Evolutionary conservation across 164 flowering plant species (phyloP), one percentile per base, ranked within the genome.

Genomic region (Macadamia integrifolia): DNA sequence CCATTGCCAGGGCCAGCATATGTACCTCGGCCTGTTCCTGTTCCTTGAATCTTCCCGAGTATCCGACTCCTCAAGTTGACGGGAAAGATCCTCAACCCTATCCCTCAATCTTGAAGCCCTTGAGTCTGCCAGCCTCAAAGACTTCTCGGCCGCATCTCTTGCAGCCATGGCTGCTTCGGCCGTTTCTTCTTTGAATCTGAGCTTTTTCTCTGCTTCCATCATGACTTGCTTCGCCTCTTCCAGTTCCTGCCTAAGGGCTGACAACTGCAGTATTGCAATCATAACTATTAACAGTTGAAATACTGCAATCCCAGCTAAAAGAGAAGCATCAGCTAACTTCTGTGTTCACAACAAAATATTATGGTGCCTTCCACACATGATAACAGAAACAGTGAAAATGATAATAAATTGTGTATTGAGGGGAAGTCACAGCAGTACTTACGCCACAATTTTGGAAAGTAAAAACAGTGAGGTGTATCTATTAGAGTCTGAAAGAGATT

Each of bases 1-100:
- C 96, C 93, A 91, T 72, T 88, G 84, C 98, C 98, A 94, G 42
- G 98, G 98, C 98, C 98, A 94, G 77, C 98, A 91, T 14, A 80
- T 74, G 71, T 91, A 91, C 78, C 97, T 82, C 9, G 83, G 85
- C 30, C 85, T 55, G 60, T 60, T 80, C 57, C 62, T 70, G 18
- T 67, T 76, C 58, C 70, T 75, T 52, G 77, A 80, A 66, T 87
- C 89, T 49, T 80, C 83, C 30, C 80, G 82, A 9, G 80, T 74
- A 58, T 90, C 96, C n/a, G 71, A 65, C 70, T 88, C 93, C 69
- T 91, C 97, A 17, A 91, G 83, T 77, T 88, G 96, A 44, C 67
- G 92, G 60, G 86, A 86, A 46, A 94, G 87, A 78, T 94, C 96
- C 72, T 94, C 97, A 46, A 92, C 74, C 72, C 89, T 89, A 28